phyloP scores from a whole-genome alignment of 352 stramenopile species.

The Phytopythium boreale region DNA sequence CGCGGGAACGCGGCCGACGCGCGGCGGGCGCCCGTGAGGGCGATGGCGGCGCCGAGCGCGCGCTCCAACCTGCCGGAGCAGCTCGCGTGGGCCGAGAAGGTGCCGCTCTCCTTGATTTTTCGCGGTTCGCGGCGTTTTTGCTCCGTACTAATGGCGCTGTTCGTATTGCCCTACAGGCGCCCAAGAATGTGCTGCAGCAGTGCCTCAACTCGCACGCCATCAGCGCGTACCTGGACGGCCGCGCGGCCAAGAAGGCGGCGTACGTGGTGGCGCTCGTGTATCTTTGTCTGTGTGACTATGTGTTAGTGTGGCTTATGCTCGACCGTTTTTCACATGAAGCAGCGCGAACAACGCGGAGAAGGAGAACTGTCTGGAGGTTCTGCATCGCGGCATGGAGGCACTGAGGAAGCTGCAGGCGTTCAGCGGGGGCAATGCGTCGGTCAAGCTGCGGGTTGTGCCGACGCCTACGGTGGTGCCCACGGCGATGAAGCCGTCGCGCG shows the following conservation, averaged over 20 bases:
- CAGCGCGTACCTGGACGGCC: conserved; percentile 61
- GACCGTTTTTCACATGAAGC: too few relatives aligned
- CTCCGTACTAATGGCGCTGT: not conserved
- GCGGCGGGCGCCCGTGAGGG: not conserved
- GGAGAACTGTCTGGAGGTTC: conserved; percentile 43
- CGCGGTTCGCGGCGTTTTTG: too few relatives aligned
- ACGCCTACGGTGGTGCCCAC: conserved; percentile 23
- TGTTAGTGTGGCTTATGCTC: too few relatives aligned
- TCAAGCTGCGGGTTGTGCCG: conserved; percentile 43
- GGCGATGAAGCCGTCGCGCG: not conserved
- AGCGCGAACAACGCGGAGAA: conserved; percentile 16
- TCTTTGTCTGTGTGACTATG: not conserved
- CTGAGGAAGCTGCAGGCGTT: conserved; percentile 34
- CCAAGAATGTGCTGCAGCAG: conserved; percentile 54
- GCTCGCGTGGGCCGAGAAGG: conserved; percentile 54
- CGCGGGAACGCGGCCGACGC: not conserved
- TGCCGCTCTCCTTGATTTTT: conserved; percentile 12
- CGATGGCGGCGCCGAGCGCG: conserved; percentile 15
- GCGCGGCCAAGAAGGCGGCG: conserved; percentile 41
- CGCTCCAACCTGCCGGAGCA: conserved; percentile 58
- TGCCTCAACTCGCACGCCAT: conserved; percentile 82
- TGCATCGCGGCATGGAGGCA: conserved; percentile 39
- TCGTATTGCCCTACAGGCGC: conserved; percentile 11
- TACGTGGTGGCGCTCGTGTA: conserved; percentile 16
- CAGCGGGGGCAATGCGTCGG: conserved; percentile 14